Evolutionary conservation across 2,329 filamentous ascomycete species (phyloP).

Genomic region (Colletotrichum sp.): DNA sequence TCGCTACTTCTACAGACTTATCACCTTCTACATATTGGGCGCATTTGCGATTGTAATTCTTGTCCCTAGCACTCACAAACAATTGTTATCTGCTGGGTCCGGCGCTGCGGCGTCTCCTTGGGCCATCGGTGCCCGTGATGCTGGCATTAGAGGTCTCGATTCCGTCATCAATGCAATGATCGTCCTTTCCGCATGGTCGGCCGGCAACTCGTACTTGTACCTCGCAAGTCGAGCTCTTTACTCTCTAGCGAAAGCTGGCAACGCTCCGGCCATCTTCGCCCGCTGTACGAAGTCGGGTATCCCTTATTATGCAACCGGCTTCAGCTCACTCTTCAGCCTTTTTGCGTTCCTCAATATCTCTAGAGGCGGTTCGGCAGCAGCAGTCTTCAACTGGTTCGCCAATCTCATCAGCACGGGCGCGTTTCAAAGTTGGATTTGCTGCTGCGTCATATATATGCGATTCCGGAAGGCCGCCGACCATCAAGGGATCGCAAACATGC

Average conservation of each 20-base stretch:
- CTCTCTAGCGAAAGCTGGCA: constrained; percentile 54
- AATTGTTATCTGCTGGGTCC: constrained; percentile 36
- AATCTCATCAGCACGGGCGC: constrained; percentile 57
- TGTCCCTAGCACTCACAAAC: constrained; percentile 54
- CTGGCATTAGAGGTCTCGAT: constrained; percentile 55
- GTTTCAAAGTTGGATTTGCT: constrained; percentile 58
- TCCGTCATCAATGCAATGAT: constrained; percentile 60
- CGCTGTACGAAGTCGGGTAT: constrained; percentile 37
- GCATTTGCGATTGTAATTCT: constrained; percentile 58
- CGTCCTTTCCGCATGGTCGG: constrained; percentile 54
- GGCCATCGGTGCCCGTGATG: constrained; percentile 53
- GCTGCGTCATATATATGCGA: constrained; percentile 61
- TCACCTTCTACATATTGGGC: constrained; percentile 48
- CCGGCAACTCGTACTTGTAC: constrained; percentile 58
- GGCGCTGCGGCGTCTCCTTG: constrained; percentile 46
- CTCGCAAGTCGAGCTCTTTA: constrained; percentile 60
- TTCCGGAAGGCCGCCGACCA: constrained; percentile 54
- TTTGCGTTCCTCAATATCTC: constrained; percentile 66
- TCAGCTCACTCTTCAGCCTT: constrained; percentile 62
- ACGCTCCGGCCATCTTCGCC: constrained; percentile 45
- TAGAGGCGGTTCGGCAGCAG: constrained; percentile 44
- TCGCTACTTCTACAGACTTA: constrained; percentile 26
- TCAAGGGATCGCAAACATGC: neutral
- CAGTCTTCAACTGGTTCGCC: constrained; percentile 67
- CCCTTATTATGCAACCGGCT: constrained; percentile 43